Evolutionary conservation across 1,284 basidiomycete species (phyloP), one percentile per base, ranked within the genome.

Genomic region (Cryptococcus floricola): DNA sequence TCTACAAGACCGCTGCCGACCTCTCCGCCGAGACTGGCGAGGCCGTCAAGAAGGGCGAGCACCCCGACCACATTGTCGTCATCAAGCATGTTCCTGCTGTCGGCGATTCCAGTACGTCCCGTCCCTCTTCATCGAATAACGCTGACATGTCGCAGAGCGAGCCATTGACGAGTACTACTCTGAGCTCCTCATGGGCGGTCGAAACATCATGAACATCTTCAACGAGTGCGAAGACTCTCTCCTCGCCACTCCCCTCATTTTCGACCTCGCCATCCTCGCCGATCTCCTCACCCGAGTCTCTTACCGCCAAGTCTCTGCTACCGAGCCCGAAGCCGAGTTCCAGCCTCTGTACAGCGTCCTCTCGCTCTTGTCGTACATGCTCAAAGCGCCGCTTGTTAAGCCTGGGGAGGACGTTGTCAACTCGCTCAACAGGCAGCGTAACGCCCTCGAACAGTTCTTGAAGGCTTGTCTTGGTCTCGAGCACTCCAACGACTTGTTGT

Each of bases 81-180:
- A 93, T 93, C 83, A 93, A 94, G 81, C 91, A 92, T 62, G 75
- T 77, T 42, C 71, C 74, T 31, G 91, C 92, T 39, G 94, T 97
- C 50, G 93, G 94, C 50, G 96, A 98, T 80, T 92, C 91, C 65
- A 96, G 67, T 69, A 43, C 59, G 67, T 61, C 27, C 18, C 16
- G 25, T n/a, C 27, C n/a, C 47, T 23, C 10, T 54, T 27, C 39
- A 2, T 31, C 50, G 42, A 8, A 16, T 31, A 23, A 39, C 25
- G 38, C 48, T 59, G 37, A 57, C 37, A 3, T 28, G 12, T 13
- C 8, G 8, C 56, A 67, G 67, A 75, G 63, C 85, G 91, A 53
- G 95, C 95, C 45, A 93, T 98, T 81, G 95, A 98, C 79, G 95
- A 98, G 82, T 98, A 98, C 81, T 94, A 93, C 78, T 94, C 90